phyloP scores from a whole-genome alignment of 768 basidiomycete genomes.

The Lanmaoa rubissima region DNA sequence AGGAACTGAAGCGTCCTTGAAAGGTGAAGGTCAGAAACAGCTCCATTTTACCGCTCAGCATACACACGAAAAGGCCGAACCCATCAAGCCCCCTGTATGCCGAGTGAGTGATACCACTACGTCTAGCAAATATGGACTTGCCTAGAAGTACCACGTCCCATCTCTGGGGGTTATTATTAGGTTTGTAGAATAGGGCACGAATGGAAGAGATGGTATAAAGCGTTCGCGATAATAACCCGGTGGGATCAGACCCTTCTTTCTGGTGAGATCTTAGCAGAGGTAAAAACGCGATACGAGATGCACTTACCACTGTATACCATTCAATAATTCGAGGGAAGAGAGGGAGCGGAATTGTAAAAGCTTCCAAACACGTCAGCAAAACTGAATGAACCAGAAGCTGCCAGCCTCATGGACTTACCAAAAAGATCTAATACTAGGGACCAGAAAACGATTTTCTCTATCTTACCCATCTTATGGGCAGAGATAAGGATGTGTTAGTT shows the following conservation, averaged over 20 bases:
- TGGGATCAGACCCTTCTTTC: slow-evolving; percentile 70
- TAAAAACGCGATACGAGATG: background rate
- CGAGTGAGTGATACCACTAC: slow-evolving; percentile 7
- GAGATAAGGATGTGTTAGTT: background rate
- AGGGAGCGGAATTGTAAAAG: slow-evolving; percentile 94
- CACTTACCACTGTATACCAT: slow-evolving; percentile 76
- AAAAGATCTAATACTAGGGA: slow-evolving; percentile 89
- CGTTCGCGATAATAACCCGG: slow-evolving; percentile 71
- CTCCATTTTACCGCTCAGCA: slow-evolving; percentile 32
- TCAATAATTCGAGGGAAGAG: slow-evolving; percentile 97
- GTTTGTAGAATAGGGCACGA: slow-evolving; percentile 63
- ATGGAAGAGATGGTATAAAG: slow-evolving; percentile 63
- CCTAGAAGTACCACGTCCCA: slow-evolving; percentile 98
- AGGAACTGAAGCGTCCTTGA: slow-evolving; percentile 79
- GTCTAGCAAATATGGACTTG: slow-evolving; percentile 22
- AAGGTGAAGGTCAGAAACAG: slow-evolving; percentile 29
- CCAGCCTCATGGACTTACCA: slow-evolving; percentile 41
- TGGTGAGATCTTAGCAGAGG: slow-evolving; percentile 28
- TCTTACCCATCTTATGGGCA: slow-evolving; percentile 48
- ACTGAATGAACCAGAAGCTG: background rate
- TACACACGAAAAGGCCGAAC: slow-evolving; percentile 86
- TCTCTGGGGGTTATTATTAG: slow-evolving; percentile 60
- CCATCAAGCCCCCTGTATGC: slow-evolving; percentile 77
- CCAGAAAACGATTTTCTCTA: slow-evolving; percentile 84
- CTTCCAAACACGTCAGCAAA: slow-evolving; percentile 38